Conservation (phyloP, 805 yeast genomes). For the Danielia oregonensis region DNA sequence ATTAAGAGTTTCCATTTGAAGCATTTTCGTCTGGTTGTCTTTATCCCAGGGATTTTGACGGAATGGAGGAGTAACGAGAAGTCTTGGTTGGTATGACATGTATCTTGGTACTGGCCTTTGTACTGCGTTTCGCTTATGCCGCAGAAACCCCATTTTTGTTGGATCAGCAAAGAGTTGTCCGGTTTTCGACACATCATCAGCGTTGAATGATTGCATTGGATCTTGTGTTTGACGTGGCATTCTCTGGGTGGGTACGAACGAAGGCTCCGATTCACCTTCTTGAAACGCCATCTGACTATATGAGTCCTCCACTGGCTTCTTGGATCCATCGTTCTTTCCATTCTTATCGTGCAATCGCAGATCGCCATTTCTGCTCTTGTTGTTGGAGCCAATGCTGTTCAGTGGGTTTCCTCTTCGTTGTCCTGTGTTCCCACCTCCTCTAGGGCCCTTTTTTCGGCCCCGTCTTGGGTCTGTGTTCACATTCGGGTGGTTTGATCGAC, state of each 20-base stretch:
- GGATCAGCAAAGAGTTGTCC: constrained; percentile 33
- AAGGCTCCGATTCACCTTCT: not conserved
- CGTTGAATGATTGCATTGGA: constrained; percentile 2
- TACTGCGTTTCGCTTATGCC: constrained; percentile 1
- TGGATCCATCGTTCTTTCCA: too few relatives aligned
- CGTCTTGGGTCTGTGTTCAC: not conserved
- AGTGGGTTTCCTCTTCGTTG: not conserved
- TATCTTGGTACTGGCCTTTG: constrained; percentile 35
- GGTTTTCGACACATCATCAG: constrained; percentile 12
- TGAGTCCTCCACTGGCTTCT: not conserved
- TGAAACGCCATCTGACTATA: not conserved
- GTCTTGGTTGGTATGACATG: constrained; percentile 32
- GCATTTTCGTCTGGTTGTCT: constrained; percentile 64
- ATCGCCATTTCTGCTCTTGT: not conserved
- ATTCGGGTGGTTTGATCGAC: not conserved
- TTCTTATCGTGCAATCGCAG: too few relatives aligned
- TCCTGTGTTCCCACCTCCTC: too few relatives aligned
- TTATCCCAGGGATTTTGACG: constrained; percentile 62
- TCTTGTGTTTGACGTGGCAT: not conserved
- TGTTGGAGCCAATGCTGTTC: not conserved
- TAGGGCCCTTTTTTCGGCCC: not conserved
- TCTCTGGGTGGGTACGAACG: not conserved
- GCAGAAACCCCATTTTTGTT: constrained; percentile 26
- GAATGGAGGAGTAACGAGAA: constrained; percentile 30
- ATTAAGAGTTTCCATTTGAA: constrained; percentile 42